phyloP scores from a whole-genome alignment of 176 grass and related monocot genomes.

The Oryza punctata region DNA sequence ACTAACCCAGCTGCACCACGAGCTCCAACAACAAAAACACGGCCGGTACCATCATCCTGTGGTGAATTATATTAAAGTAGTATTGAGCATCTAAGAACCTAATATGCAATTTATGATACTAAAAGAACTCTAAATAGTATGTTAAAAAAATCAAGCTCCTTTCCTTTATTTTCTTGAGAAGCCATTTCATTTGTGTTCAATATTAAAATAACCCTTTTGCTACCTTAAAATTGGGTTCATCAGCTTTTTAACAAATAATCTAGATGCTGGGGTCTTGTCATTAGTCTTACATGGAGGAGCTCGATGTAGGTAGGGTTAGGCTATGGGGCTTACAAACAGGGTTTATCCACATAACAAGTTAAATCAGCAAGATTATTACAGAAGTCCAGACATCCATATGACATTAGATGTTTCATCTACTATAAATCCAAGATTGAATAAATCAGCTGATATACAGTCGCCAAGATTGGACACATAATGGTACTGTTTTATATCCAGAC shows the following conservation, averaged over 20 bases:
- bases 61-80: conserved; percentile 31
- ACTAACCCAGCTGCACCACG: conserved; percentile 78
- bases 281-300: conserved; percentile 5
- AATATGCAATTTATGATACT: not conserved
- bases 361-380: not conserved
- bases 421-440: not conserved
- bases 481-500: not conserved
- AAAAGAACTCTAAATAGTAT: not conserved
- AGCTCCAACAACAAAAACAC: conserved; percentile 77
- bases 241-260: not conserved
- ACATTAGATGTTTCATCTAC: not conserved
- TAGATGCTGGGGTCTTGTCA: conserved; percentile 1
- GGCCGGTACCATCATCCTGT: conserved; percentile 95
- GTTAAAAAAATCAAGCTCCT: not conserved
- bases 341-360: conserved; percentile 7
- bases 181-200: not conserved
- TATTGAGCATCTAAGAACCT: conserved; percentile 18
- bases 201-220: not conserved
- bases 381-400: not conserved
- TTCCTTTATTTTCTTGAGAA: not conserved
- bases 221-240: conserved; percentile 12
- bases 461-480: not conserved
- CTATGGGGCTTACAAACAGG: not conserved
- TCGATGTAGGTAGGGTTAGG: not conserved
- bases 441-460: not conserved